phyloP scores from a whole-genome alignment of 2,329 filamentous ascomycete species.

The Penicillium sp. region DNA sequence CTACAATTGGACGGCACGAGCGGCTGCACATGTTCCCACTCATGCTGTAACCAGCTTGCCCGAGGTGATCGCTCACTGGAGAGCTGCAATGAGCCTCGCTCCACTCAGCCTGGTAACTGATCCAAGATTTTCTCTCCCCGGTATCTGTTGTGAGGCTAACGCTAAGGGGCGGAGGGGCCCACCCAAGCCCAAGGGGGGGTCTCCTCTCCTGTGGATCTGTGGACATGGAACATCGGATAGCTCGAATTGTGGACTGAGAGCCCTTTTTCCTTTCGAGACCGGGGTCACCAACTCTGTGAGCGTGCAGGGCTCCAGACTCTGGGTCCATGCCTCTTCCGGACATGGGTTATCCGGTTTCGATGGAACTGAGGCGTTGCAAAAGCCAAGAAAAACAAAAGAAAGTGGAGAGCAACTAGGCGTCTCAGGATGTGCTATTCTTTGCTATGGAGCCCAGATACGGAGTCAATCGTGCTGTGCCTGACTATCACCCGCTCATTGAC shows the following conservation, averaged over 20 bases:
- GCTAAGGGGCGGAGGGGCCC: not conserved
- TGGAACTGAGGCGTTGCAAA: constrained; percentile 7
- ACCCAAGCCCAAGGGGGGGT: not conserved
- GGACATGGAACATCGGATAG: constrained; percentile 16
- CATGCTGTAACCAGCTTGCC: constrained; percentile 19
- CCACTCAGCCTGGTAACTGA: constrained; percentile 4
- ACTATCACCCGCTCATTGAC: constrained; percentile 1
- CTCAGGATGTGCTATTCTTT: constrained; percentile 3
- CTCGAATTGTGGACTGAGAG: constrained; percentile 27
- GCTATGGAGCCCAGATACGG: not conserved
- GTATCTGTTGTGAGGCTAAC: not conserved
- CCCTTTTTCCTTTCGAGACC: constrained; percentile 18
- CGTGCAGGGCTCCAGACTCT: constrained; percentile 8
- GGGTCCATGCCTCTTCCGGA: not conserved
- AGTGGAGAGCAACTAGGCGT: constrained; percentile 14
- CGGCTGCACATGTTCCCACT: constrained; percentile 18
- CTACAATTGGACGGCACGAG: constrained; percentile 22
- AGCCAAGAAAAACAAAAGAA: not conserved
- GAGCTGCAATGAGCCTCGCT: constrained; percentile 10
- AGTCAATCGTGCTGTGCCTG: constrained; percentile 7
- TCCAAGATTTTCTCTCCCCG: not conserved
- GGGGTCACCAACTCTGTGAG: constrained; percentile 20
- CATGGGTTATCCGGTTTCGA: constrained; percentile 6
- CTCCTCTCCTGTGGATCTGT: not conserved
- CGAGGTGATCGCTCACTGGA: not conserved